phyloP scores from a whole-genome alignment of 441 rosid species.

The Melastoma candidum region DNA sequence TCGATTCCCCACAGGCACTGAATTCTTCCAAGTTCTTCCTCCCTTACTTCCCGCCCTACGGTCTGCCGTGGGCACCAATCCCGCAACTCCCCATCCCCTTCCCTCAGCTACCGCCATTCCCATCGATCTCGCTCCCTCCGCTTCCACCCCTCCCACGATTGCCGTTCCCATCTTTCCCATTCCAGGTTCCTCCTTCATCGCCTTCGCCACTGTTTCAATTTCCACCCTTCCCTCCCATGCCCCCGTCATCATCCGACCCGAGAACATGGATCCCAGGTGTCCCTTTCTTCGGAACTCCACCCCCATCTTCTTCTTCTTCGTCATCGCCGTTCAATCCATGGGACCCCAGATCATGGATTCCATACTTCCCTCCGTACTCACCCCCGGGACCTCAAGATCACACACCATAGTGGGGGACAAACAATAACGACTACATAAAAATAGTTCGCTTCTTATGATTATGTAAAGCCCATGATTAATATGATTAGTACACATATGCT shows the following conservation, averaged over 20 bases:
- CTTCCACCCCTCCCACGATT: conserved; percentile 11
- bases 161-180: conserved; percentile 14
- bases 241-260: conserved; percentile 16
- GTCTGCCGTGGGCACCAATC: conserved; percentile 47
- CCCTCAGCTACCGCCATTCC: conserved; percentile 18
- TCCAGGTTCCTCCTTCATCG: conserved; percentile 5
- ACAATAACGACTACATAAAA: too few species aligned
- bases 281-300: conserved; percentile 7
- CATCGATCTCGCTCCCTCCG: conserved; percentile 7
- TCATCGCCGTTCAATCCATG: conserved; percentile 23
- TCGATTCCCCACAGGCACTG: conserved; percentile 4
- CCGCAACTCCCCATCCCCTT: too few species aligned
- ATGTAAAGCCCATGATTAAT: too few species aligned
- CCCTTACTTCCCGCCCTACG: conserved; percentile 43
- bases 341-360: conserved; percentile 31
- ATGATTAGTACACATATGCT: too few species aligned
- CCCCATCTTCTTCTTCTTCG: conserved; percentile 15
- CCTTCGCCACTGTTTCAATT: background rate
- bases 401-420: too few species aligned
- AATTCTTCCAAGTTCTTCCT: conserved; percentile 44
- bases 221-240: conserved; percentile 14
- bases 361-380: conserved; percentile 15
- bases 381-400: conserved; percentile 5
- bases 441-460: too few species aligned
- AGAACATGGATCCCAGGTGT: conserved; percentile 14